Evolutionary conservation across 441 rosid species (phyloP).

Genomic region (Populus hybrid): DNA sequence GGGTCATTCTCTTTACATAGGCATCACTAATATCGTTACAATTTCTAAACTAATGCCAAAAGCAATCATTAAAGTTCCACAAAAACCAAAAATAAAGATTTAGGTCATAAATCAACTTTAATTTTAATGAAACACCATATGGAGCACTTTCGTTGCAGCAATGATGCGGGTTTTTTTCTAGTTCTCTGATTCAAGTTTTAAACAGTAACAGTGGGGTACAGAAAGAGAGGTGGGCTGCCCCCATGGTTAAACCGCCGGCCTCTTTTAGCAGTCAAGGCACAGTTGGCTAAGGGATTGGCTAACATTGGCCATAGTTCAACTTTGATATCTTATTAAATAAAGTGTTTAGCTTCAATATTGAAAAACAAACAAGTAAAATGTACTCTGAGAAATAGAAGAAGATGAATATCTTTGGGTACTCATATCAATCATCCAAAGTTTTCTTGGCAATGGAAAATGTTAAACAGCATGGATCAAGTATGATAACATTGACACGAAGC

Average conservation of each 20-base stretch:
- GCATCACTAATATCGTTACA: background rate
- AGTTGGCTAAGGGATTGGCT: background rate
- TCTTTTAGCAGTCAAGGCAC: background rate
- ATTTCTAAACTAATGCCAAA: background rate
- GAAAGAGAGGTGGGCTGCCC: background rate
- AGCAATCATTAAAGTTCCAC: background rate
- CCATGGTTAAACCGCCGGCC: background rate
- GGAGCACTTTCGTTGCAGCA: background rate
- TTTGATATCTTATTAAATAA: background rate
- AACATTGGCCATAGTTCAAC: background rate
- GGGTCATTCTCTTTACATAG: background rate
- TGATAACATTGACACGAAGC: background rate
- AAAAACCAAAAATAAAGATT: background rate
- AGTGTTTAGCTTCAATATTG: background rate
- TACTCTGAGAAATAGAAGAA: background rate
- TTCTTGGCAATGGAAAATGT: background rate
- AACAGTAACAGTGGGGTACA: background rate
- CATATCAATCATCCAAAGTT: background rate
- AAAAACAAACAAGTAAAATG: background rate
- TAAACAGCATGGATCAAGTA: background rate
- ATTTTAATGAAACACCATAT: background rate
- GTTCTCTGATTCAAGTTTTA: background rate
- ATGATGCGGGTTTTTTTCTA: background rate
- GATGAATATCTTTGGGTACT: background rate
- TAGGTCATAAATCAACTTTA: background rate